Percentiles rank a stretch among this genome's conserved stretches.
Evolutionary conservation across 495 filamentous ascomycete genomes (phyloP).

Genomic region (Penicillium longicatenatum): DNA sequence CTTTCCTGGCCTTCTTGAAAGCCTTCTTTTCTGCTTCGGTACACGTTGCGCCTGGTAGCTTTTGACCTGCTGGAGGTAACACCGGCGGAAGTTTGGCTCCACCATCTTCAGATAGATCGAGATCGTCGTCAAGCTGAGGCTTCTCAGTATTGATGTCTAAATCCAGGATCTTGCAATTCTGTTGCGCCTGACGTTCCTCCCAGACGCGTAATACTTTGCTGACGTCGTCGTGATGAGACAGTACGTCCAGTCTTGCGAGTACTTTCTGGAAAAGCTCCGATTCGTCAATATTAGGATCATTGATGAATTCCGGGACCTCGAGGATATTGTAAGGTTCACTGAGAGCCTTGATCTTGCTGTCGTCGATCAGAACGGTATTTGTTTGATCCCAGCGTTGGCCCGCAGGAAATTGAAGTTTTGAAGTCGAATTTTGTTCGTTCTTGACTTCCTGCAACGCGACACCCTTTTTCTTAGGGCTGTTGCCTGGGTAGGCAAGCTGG

Average conservation of each 20-base stretch:
- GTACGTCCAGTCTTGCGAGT: slow-evolving; percentile 32
- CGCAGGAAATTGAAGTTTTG: not conserved
- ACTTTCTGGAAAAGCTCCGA: slow-evolving; percentile 35
- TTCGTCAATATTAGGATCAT: slow-evolving; percentile 29
- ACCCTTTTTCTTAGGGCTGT: not conserved
- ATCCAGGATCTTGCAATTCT: slow-evolving; percentile 27
- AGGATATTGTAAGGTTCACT: slow-evolving; percentile 84
- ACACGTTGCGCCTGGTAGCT: not conserved
- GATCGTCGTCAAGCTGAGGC: slow-evolving; percentile 7
- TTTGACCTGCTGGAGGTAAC: not conserved
- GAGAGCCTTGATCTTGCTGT: slow-evolving; percentile 73
- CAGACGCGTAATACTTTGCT: slow-evolving; percentile 39
- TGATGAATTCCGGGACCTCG: slow-evolving; percentile 72
- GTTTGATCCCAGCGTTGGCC: slow-evolving; percentile 65
- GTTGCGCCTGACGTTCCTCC: slow-evolving; percentile 19
- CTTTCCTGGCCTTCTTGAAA: not conserved
- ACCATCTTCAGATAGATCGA: slow-evolving; percentile 19
- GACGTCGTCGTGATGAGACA: slow-evolving; percentile 42
- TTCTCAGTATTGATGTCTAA: slow-evolving; percentile 17
- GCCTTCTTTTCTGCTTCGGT: slow-evolving; percentile 2
- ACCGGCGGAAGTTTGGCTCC: slow-evolving; percentile 13
- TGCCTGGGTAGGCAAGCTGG: slow-evolving; percentile 39
- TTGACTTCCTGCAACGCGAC: not conserved
- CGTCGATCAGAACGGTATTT: slow-evolving; percentile 92
- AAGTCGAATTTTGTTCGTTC: slow-evolving; percentile 2